Conservation (phyloP, 208 protist genomes). For the Herpetomonas samuelpessoai region DNA sequence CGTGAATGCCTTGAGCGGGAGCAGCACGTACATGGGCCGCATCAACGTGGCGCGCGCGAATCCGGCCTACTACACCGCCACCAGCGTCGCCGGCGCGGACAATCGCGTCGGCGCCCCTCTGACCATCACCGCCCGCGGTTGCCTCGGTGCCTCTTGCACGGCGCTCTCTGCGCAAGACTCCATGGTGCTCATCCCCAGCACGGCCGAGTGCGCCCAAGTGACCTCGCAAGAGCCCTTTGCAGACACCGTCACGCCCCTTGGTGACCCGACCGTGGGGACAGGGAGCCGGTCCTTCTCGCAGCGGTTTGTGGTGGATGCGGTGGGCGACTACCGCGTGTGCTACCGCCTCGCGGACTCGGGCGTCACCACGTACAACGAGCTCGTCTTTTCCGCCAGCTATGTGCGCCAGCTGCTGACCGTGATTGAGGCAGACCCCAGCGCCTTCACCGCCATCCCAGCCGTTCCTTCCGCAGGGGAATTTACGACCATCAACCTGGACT, state of each 20-base stretch:
- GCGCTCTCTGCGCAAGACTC: slow-evolving; percentile 36
- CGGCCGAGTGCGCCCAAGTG: slow-evolving; percentile 32
- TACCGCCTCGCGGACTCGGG: slow-evolving; percentile 40
- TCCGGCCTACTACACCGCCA: slow-evolving; percentile 83
- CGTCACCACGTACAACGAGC: slow-evolving; percentile 33
- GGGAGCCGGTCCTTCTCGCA: slow-evolving; percentile 36
- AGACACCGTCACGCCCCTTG: slow-evolving; percentile 26
- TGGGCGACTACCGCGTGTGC: slow-evolving; percentile 81
- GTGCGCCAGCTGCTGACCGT: slow-evolving; percentile 30
- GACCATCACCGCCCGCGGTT: slow-evolving; percentile 56
- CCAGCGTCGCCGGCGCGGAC: slow-evolving; percentile 23
- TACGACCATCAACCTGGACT: slow-evolving; percentile 54
- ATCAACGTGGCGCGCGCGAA: slow-evolving; percentile 64
- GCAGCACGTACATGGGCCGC: slow-evolving; percentile 68
- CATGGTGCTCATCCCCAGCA: slow-evolving; percentile 47
- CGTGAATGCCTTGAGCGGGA: slow-evolving; percentile 11
- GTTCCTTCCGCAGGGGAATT: slow-evolving; percentile 68
- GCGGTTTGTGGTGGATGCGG: slow-evolving; percentile 51
- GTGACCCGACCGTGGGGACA: slow-evolving; percentile 20
- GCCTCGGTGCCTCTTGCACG: slow-evolving; percentile 30
- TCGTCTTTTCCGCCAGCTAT: slow-evolving; percentile 39
- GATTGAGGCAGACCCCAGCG: slow-evolving; percentile 36
- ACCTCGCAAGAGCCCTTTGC: slow-evolving; percentile 8
- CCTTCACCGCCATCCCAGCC: slow-evolving; percentile 34
- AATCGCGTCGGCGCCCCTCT: slow-evolving; percentile 63